Conservation (phyloP, 1,284 basidiomycete genomes). For the Ganoderma lucidum region DNA sequence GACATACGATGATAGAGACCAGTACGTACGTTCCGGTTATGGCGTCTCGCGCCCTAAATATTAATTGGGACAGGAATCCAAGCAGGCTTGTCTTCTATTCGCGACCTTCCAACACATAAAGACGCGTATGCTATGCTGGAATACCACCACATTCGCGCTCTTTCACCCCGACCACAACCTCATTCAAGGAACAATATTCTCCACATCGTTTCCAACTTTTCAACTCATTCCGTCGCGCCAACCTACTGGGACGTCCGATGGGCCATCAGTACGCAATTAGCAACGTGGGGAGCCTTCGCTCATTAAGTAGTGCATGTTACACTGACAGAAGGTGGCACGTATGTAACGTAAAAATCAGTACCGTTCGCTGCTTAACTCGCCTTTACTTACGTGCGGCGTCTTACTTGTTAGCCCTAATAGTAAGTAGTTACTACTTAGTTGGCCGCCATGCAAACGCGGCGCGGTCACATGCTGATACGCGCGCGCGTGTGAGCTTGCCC, state of each 20-base stretch:
- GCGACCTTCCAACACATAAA: background rate
- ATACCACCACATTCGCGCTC: background rate
- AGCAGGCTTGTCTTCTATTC: background rate
- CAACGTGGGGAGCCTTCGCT: no score
- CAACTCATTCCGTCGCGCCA: no score
- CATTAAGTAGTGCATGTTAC: no score
- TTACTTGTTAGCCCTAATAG: no score
- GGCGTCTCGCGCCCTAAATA: background rate
- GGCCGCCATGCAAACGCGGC: background rate
- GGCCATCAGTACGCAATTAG: no score
- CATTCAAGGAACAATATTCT: background rate
- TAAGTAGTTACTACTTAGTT: no score
- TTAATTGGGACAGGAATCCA: background rate
- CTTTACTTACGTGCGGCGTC: background rate
- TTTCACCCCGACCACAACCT: background rate
- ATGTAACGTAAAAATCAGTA: no score
- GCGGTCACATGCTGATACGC: constrained; percentile 34
- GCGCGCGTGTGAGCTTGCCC: constrained; percentile 31
- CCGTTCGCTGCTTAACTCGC: no score
- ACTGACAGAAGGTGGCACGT: no score
- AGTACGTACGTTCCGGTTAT: background rate
- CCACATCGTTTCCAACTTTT: no score
- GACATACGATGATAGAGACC: no score
- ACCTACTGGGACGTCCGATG: no score
- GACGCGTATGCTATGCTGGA: background rate